phyloP scores from a whole-genome alignment of 139 green algal genomes.

The Chlorella sorokiniana region DNA sequence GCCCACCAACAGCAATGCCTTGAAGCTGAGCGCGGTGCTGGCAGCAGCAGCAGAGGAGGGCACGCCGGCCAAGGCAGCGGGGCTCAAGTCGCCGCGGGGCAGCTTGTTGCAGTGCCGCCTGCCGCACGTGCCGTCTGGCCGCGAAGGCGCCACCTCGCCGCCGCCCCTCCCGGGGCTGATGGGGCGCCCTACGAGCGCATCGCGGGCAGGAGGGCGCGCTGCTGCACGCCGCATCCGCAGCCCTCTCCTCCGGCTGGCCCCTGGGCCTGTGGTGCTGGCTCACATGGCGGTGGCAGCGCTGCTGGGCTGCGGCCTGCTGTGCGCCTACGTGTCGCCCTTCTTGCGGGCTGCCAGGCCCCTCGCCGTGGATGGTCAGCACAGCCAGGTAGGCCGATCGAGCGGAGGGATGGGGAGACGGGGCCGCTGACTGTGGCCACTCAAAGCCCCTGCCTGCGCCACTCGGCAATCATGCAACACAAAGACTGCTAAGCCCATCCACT shows the following conservation, averaged over 20 bases:
- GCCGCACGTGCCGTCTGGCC: not conserved
- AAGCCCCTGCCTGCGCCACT: too few relatives aligned
- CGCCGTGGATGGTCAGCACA: slow-evolving; percentile 42
- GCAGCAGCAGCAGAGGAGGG: not conserved
- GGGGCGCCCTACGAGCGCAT: not conserved
- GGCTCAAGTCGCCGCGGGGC: not conserved
- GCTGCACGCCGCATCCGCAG: too few relatives aligned
- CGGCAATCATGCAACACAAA: too few relatives aligned
- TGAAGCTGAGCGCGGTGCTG: not conserved
- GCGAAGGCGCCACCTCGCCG: not conserved
- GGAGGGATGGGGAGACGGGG: too few relatives aligned
- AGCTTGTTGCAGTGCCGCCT: not conserved
- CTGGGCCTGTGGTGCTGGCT: not conserved
- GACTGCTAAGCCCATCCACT: too few relatives aligned
- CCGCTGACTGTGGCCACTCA: too few relatives aligned
- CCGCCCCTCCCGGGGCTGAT: not conserved
- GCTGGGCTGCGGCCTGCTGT: not conserved
- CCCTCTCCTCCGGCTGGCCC: slow-evolving; percentile 2
- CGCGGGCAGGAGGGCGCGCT: not conserved
- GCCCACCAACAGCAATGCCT: not conserved
- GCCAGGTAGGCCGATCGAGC: slow-evolving; percentile 8
- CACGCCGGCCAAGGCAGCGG: too few relatives aligned
- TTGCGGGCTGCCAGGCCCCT: not conserved
- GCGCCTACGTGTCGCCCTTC: not conserved
- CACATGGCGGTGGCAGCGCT: slow-evolving; percentile 14